These are phyloP conservation scores for Acer saccharum DNA, from an alignment of 345 rosid genomes.

Conservation along the genomic window DNA sequence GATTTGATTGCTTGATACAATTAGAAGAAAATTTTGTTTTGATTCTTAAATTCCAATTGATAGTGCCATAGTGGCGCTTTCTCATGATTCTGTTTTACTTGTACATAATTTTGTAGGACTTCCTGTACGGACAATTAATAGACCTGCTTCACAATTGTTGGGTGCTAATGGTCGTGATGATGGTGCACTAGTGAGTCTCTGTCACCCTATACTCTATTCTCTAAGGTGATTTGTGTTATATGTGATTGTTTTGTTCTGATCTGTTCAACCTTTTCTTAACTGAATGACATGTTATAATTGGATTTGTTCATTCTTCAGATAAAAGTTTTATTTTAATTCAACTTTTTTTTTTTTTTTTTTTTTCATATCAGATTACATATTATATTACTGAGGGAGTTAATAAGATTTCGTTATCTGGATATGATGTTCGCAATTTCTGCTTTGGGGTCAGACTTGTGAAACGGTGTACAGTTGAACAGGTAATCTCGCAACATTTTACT, in stretches of 20 bases:
- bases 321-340: neutral
- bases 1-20: neutral
- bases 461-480: conserved; percentile 29
- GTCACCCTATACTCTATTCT: conserved; percentile 8
- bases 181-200: conserved; percentile 39
- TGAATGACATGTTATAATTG: neutral
- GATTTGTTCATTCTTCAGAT: neutral
- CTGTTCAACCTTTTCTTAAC: neutral
- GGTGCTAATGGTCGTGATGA: conserved; percentile 50
- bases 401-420: conserved; percentile 25
- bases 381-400: conserved; percentile 26
- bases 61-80: neutral
- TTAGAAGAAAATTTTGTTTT: neutral
- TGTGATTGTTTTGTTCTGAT: conserved; percentile 4
- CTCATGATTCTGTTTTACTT: conserved; percentile 1
- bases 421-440: conserved; percentile 34
- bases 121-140: conserved; percentile 21
- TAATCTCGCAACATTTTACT: conserved; percentile 4
- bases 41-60: neutral
- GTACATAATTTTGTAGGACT: conserved; percentile 20
- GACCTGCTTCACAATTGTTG: conserved; percentile 32
- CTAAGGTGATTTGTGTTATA: conserved; percentile 11
- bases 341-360: neutral
- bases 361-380: conserved; percentile 20
- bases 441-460: conserved; percentile 35